Base-by-base conservation (phyloP, 305 asterid species). In the Ilex paraguariensis region DNA sequence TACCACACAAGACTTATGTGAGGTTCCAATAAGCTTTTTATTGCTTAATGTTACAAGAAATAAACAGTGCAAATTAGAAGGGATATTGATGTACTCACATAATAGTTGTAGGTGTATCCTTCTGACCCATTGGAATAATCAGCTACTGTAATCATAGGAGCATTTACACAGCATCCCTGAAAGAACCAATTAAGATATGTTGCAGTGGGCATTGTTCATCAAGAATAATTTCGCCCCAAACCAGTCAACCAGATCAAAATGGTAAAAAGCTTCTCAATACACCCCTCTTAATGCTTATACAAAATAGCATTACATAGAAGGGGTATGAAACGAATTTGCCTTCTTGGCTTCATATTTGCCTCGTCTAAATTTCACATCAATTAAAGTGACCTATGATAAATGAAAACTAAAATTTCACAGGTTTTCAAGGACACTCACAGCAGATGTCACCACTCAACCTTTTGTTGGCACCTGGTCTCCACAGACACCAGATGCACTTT, bases 61-160 rank as follows among this genome's bases (percentile, higher is more conserved):
- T 32, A 45, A 61, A 33, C 36, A 31, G 46, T 42, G 39, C 57
- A 13, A 9, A 63, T 31, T 53, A 50, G 49, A 33, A 2, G 31
- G 1, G 17, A 31, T 55, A 28, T 48, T 31, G 28, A 66, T 46
- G 50, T 39, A 79, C 99, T 77, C 68, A 90, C 99, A 67, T 65
- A 93, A 70, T 93, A 93, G 69, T 93, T 81, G 59, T 93, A 93
- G 50, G 83, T 70, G 61, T 88, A 94, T 72, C 93, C 97, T 80
- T 90, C 95, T 55, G 96, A 90, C 60, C 97, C 99, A 73, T 79
- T 86, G 62, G 99, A 94, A 73, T 90, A 94, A 79, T 94, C 97
- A n/a, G 96, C 96, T 49, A 94, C 97, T 7, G 95, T 94, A 52
- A 94, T 94, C 97, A 90, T 94, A 36, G 97, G 97, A 63, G 97